Evolutionary conservation across 805 yeast species (phyloP), one percentile per base, ranked within the genome.

Genomic region (Ogataea saltuana): DNA sequence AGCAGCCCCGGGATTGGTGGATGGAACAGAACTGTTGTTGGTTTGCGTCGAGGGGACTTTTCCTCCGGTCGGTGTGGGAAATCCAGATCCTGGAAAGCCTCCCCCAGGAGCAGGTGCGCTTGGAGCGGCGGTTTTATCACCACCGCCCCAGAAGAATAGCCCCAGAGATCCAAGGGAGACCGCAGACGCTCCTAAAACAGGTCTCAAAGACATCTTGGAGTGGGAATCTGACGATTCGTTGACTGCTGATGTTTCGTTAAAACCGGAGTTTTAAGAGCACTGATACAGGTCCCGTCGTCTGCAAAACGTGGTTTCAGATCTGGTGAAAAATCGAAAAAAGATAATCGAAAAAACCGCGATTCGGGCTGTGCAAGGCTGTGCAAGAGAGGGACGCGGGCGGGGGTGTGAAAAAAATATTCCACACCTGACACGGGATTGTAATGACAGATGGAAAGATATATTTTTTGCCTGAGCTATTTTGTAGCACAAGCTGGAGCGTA

Each of bases 141-240:
- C 56, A 13, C 56, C 48, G n/a, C 62, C 64, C 59, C 63, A 60
- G 36, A 61, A 62, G 30, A 45, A 61, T 2, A 55, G 46, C 1
- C 61, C 62, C 4, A 53, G 27, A 2, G 63, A 56, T 3, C 58
- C 56, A 2, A 61, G 23, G 1, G 65, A 42, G 5, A 55, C 13
- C 10, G 52, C 48, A 2, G 63, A 54, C 4, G 42, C 39, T 3
- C 47, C 49, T 17, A 44, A 42, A 6, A 38, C 20, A 9, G 54
- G 59, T 33, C 50, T 44, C 29, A 49, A 52, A 11, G 38, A 34
- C 38, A 34, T 34, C 16, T 11, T 21, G 19, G 11, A 15, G 20
- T 7, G 9, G 25, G 25, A 7, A 10, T 22, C 9, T 10, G 25
- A 22, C 9, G 10, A 7, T 22, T 22, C 10, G 9, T 10, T 7